Conservation (phyloP, 164 flowering plant genomes). For the Cinnamomum chago region DNA sequence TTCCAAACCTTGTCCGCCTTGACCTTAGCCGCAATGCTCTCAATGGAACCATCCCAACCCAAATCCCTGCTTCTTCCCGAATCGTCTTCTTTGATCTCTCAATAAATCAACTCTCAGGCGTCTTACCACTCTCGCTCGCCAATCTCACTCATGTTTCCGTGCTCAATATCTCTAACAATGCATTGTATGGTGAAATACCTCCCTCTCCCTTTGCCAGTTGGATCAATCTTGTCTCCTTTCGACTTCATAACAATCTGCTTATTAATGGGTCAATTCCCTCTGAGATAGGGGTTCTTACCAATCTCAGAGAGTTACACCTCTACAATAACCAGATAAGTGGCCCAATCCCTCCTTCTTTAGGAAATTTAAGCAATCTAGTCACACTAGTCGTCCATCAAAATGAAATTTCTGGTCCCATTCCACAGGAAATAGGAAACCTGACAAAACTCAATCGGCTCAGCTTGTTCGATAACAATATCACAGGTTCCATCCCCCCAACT, state of each 20-base stretch:
- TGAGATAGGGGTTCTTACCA: slow-evolving; percentile 21
- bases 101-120: slow-evolving; percentile 13
- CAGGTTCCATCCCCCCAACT: slow-evolving; percentile 1
- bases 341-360: too few species aligned
- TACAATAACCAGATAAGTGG: too few species aligned
- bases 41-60: slow-evolving; percentile 20
- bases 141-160: slow-evolving; percentile 20
- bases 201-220: slow-evolving; percentile 17
- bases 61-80: slow-evolving; percentile 10
- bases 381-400: too few species aligned
- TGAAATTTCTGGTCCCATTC: too few species aligned
- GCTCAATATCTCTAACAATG: slow-evolving; percentile 17
- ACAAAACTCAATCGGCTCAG: background rate
- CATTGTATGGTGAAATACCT: slow-evolving; percentile 15
- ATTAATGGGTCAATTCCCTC: slow-evolving; percentile 16
- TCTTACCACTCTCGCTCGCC: slow-evolving; percentile 23
- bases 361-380: too few species aligned
- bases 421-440: slow-evolving; percentile 55
- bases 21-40: slow-evolving; percentile 6
- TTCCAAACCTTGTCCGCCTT: background rate
- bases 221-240: slow-evolving; percentile 8
- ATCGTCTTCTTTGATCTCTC: slow-evolving; percentile 17
- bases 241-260: slow-evolving; percentile 12
- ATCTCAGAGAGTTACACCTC: background rate
- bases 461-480: slow-evolving; percentile 2